Conservation (phyloP, 2,329 filamentous ascomycete genomes). For the Xylariaceae sp. region DNA sequence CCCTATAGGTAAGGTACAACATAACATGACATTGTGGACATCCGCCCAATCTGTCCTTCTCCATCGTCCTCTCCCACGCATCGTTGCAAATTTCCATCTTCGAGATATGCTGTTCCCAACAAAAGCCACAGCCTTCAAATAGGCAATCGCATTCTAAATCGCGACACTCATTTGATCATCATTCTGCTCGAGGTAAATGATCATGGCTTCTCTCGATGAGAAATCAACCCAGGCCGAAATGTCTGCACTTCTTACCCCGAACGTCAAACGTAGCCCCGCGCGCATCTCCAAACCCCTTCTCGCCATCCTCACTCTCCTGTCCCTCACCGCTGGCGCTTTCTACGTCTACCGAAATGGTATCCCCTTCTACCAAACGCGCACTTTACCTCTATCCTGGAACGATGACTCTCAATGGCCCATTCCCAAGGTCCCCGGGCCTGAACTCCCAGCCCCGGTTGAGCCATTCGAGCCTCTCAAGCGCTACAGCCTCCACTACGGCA, state of each 20-base stretch:
- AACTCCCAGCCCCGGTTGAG: slow-evolving; percentile 4
- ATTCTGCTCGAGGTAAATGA: slow-evolving; percentile 12
- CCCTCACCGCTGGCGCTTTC: slow-evolving; percentile 12
- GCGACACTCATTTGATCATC: slow-evolving; percentile 16
- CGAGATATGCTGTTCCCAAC: slow-evolving; percentile 6
- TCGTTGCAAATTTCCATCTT: no score
- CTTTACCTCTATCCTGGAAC: slow-evolving; percentile 14
- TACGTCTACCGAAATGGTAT: slow-evolving; percentile 12
- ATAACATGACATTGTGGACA: no score
- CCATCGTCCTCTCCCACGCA: no score
- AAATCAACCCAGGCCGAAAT: slow-evolving; percentile 17
- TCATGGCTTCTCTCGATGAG: slow-evolving; percentile 14
- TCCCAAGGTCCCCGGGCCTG: slow-evolving; percentile 3
- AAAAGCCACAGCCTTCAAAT: slow-evolving; percentile 10
- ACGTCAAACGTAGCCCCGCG: slow-evolving; percentile 16
- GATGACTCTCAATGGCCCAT: slow-evolving; percentile 12
- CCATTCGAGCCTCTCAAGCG: slow-evolving; percentile 19
- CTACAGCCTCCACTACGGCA: slow-evolving; percentile 19
- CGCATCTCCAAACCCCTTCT: slow-evolving; percentile 14
- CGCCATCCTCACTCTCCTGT: slow-evolving; percentile 16
- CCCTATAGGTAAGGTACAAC: no score
- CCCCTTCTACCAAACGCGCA: slow-evolving; percentile 11
- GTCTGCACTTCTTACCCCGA: slow-evolving; percentile 14
- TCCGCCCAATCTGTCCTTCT: no score
- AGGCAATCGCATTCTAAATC: slow-evolving; percentile 9